Evolutionary conservation across 345 rosid species (phyloP), one percentile per base, ranked within the genome.

Genomic region (Conringia planisiliqua): DNA sequence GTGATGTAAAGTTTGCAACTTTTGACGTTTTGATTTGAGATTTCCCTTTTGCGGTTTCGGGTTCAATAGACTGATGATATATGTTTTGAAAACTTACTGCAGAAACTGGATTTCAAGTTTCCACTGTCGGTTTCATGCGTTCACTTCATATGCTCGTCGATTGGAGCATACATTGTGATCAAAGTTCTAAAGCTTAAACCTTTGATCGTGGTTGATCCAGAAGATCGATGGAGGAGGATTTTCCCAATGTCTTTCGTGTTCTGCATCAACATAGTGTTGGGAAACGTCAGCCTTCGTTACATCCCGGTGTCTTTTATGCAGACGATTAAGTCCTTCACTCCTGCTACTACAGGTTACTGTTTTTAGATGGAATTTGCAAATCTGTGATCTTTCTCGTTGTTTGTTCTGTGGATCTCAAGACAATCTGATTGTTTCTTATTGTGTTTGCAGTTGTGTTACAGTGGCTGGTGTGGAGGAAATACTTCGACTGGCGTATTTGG

Each of bases 291-390:
- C 82, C 80, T 96, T 24, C 89, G 98, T 0, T 96, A 92, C 79
- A 96, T 96, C 39, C 99, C 99, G 1, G 99, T 96, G 68, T 96
- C 99, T 2, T 96, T 96, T 82, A 96, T 96, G 99, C 99, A 96
- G 84, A 96, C 99, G 0, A 96, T 96, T 35, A 96, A 96, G 81
- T 96, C 99, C 22, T 96, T 96, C 73, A 96, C 99, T 69, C 99
- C 99, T 26, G 99, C 99, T 46, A 96, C 99, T 59, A 96, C 99
- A 84, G 99, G 99, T 96, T 35, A 39, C 83, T 51, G 58, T 46
- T 26, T 60, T 58, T 9, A 16, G 20, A 62, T 71, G 20, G 10
- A 12, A 9, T 38, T 70, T 0, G 5, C 6, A 20, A 7, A 52
- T 24, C 22, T 2, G 18, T 55, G 3, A 46, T 50, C 20, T 29